Evolutionary conservation across 1,139 yeast species (phyloP), one percentile per base, ranked within the genome.

Genomic region (Suhomyces taliae): DNA sequence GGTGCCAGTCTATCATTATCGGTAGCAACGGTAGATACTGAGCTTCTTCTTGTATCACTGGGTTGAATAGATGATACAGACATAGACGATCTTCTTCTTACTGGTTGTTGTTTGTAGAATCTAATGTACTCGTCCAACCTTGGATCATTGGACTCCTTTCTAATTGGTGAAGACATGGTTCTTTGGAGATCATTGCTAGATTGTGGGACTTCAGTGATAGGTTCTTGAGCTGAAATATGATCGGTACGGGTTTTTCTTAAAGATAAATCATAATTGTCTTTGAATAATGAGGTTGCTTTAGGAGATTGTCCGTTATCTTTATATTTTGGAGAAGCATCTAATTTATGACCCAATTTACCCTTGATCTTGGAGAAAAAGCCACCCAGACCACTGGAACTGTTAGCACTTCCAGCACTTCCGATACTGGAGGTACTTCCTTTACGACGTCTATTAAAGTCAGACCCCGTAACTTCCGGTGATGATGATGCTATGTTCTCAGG

Each of bases 101-200:
- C 56, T 54, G 54, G 72, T 49, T 60, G 70, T 49, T 72, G 76
- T 47, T 71, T 69, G 56, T 78, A 81, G 55, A 76, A 78, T 42
- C 72, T 70, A 47, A 85, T 68, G 56, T 83, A 85, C 45, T 81
- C 83, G 36, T 80, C 79, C 36, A 85, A 60, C 52, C 81, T 72
- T 1, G 86, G 84, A 55, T 84, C 88, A 6, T 56, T 34, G 4
- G 53, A 26, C 8, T 46, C 50, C 7, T 43, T 44, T 11, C 53
- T 35, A 36, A 46, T 41, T 9, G 65, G 60, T 2, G 59, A 50
- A 1, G 64, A 56, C 49, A 53, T 54, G 7, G 63, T 51, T 34
- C 61, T 52, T 7, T 37, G 36, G n/a, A 43, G 34, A 8, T 36
- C 26, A n/a, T 27, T 9, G 3, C 14, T 12, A 6, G 14, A n/a